Conservation (phyloP, 2,329 filamentous ascomycete genomes). For the Thermomyces lanuginosus region DNA sequence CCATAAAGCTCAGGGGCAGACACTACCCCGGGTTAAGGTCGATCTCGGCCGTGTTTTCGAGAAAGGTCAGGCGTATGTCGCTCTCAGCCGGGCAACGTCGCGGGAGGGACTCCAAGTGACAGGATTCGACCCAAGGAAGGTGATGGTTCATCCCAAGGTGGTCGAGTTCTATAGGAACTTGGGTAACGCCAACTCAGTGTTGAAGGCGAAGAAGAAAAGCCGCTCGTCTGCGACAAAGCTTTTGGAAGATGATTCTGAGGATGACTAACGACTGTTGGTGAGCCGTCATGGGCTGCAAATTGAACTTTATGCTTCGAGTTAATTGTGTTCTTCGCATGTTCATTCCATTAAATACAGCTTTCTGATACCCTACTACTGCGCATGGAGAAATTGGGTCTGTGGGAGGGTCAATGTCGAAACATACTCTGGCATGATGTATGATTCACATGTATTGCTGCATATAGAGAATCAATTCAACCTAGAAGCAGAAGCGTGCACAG, state of each 20-base stretch:
- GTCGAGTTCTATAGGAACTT: slow-evolving; percentile 71
- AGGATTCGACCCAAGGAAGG: slow-evolving; percentile 74
- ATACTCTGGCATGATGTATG: too few relatives aligned
- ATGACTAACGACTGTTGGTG: too few relatives aligned
- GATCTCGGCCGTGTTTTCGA: slow-evolving; percentile 87
- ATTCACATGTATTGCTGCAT: too few relatives aligned
- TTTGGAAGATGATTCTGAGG: slow-evolving; percentile 30
- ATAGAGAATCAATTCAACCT: too few relatives aligned
- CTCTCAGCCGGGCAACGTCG: slow-evolving; percentile 76
- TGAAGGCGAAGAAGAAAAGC: slow-evolving; percentile 18
- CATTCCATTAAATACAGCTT: too few relatives aligned
- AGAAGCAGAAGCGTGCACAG: too few relatives aligned
- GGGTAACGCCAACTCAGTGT: slow-evolving; percentile 49
- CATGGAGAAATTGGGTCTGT: too few relatives aligned
- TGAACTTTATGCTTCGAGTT: neutral
- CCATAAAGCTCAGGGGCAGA: slow-evolving; percentile 95
- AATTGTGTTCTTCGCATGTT: too few relatives aligned
- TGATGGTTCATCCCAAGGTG: slow-evolving; percentile 85
- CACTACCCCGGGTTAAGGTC: slow-evolving; percentile 82
- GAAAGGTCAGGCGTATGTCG: slow-evolving; percentile 94
- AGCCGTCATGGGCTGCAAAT: neutral
- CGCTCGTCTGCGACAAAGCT: too few relatives aligned
- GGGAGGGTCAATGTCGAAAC: too few relatives aligned
- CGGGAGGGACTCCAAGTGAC: slow-evolving; percentile 78
- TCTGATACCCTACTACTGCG: too few relatives aligned